Conservation (phyloP, 2,329 filamentous ascomycete genomes). For the Diaporthe vexans region DNA sequence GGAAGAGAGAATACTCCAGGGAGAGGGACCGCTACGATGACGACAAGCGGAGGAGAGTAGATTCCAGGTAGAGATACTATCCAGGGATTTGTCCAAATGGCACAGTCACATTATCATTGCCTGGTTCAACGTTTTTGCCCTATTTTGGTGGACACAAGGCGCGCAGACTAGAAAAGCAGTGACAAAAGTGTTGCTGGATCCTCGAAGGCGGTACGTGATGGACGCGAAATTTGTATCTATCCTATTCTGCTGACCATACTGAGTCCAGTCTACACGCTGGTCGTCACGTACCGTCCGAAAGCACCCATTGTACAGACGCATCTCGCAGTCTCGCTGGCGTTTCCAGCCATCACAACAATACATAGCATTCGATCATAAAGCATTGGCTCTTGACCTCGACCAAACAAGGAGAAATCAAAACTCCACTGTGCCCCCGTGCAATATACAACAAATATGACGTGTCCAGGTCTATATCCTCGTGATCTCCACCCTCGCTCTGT, state of each 20-base stretch:
- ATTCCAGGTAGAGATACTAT: constrained; percentile 52
- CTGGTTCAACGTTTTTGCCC: no score
- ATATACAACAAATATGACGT: not conserved
- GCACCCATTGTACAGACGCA: not conserved
- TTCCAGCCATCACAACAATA: not conserved
- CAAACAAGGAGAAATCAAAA: constrained; percentile 42
- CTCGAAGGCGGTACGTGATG: not conserved
- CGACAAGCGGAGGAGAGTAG: constrained; percentile 73
- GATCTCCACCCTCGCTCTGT: constrained; percentile 89
- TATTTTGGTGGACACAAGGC: not conserved
- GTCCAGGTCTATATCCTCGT: constrained; percentile 73
- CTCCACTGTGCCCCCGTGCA: constrained; percentile 25
- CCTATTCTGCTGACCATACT: not conserved
- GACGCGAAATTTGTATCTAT: not conserved
- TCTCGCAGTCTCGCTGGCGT: not conserved
- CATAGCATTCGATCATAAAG: not conserved
- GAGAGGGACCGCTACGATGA: constrained; percentile 66
- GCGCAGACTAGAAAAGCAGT: no score
- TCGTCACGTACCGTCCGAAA: not conserved
- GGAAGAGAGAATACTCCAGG: constrained; percentile 71
- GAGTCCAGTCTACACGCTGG: not conserved
- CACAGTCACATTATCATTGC: not conserved
- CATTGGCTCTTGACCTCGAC: not conserved
- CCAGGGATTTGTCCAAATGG: not conserved
- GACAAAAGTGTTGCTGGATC: not conserved